These are phyloP conservation scores for Xylariaceae sp. DNA, from an alignment of 2,329 filamentous ascomycete genomes.

Conservation along the genomic window DNA sequence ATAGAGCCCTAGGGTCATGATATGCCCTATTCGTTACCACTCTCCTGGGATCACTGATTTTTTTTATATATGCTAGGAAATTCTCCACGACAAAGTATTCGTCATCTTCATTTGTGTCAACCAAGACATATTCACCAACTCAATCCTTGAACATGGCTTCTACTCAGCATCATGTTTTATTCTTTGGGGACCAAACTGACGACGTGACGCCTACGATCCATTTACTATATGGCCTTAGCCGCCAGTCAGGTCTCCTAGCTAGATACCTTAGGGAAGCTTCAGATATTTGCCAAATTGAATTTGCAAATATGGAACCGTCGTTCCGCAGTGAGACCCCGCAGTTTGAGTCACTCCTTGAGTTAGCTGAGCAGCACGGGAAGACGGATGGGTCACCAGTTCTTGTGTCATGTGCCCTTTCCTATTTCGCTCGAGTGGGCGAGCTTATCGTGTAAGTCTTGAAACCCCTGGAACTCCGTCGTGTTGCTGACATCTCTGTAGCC, in stretches of 20 bases:
- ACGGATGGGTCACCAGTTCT: constrained; percentile 19
- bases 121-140: too few species aligned
- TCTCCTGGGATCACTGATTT: too few species aligned
- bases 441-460: constrained; percentile 15
- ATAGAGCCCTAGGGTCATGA: too few species aligned
- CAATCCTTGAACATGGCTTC: too few species aligned
- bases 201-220: constrained; percentile 7
- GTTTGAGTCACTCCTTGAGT: constrained; percentile 19
- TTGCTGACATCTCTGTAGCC: neutral
- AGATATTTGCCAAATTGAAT: constrained; percentile 17
- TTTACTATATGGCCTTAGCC: constrained; percentile 10
- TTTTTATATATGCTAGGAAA: too few species aligned
- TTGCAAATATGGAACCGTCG: constrained; percentile 14
- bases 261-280: constrained; percentile 20
- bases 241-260: constrained; percentile 9
- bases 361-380: constrained; percentile 18
- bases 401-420: constrained; percentile 16
- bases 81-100: too few species aligned
- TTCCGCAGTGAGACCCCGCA: constrained; percentile 13
- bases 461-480: neutral
- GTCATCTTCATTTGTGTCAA: too few species aligned
- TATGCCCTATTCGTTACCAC: too few species aligned
- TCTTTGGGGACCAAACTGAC: constrained; percentile 25
- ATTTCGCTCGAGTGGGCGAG: constrained; percentile 21
- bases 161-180: constrained; percentile 15